Conservation (phyloP, 345 rosid species). For the Aurinia saxatilis region DNA sequence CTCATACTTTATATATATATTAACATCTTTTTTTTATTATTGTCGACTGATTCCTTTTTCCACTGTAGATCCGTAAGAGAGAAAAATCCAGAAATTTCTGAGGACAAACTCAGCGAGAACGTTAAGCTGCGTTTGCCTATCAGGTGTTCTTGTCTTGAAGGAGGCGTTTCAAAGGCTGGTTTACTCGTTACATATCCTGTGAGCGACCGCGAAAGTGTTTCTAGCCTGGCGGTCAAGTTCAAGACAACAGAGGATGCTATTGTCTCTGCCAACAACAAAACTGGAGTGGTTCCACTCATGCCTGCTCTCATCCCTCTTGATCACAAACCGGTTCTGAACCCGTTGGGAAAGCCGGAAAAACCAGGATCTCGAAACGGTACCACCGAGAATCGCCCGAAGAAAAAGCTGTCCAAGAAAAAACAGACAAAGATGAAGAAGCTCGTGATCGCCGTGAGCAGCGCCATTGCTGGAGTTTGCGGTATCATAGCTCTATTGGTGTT, state of each 20-base stretch:
- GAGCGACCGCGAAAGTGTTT: constrained; percentile 45
- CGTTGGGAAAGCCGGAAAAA: constrained; percentile 29
- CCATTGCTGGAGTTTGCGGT: constrained; percentile 41
- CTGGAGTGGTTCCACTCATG: constrained; percentile 36
- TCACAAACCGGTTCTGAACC: constrained; percentile 35
- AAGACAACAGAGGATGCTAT: constrained; percentile 60
- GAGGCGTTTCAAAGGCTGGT: constrained; percentile 29
- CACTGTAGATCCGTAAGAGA: constrained; percentile 37
- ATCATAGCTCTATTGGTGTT: constrained; percentile 27
- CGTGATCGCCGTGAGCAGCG: constrained; percentile 47
- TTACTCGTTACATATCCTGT: constrained; percentile 60
- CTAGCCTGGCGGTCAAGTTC: constrained; percentile 49
- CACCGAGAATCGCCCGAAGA: constrained; percentile 29
- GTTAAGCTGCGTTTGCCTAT: constrained; percentile 43
- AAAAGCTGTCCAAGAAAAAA: constrained; percentile 15
- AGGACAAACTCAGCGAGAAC: constrained; percentile 37
- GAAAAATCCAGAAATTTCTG: constrained; percentile 44
- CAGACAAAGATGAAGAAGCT: constrained; percentile 47
- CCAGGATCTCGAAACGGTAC: constrained; percentile 26
- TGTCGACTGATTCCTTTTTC: neutral
- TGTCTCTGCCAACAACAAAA: constrained; percentile 48
- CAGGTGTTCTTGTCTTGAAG: constrained; percentile 52
- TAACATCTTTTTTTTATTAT: too few relatives aligned
- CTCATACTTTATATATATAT: neutral
- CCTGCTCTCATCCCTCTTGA: constrained; percentile 58